A percentile compares a stretch with the other conserved stretches of the same genome.
phyloP scores from a whole-genome alignment of 140 eudicot genomes.

The Stevia rebaudiana region DNA sequence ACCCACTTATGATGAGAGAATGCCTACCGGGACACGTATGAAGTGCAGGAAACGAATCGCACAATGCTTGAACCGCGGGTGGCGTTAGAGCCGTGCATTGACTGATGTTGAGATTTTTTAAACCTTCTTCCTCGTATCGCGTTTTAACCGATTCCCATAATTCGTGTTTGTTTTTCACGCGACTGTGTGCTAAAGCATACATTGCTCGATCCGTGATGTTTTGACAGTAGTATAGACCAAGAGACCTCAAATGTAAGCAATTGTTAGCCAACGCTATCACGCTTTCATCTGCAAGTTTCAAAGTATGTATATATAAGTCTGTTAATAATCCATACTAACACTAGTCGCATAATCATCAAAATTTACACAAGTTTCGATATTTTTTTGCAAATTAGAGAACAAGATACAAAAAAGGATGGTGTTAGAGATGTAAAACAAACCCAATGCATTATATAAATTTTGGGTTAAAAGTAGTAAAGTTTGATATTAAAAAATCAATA shows the following conservation, averaged over 20 bases:
- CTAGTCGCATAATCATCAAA: too few relatives aligned
- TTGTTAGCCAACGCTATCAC: slow-evolving; percentile 83
- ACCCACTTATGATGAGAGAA: slow-evolving; percentile 88
- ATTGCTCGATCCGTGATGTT: slow-evolving; percentile 83
- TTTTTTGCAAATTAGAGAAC: neutral
- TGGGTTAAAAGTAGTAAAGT: neutral
- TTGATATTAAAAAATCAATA: slow-evolving; percentile 10
- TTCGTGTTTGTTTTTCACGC: slow-evolving; percentile 60
- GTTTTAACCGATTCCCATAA: slow-evolving; percentile 67
- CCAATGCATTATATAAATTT: neutral
- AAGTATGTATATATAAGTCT: too few relatives aligned
- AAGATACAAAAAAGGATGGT: neutral
- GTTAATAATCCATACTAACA: too few relatives aligned
- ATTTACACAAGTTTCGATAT: too few relatives aligned
- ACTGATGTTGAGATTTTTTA: slow-evolving; percentile 79
- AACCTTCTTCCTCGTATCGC: slow-evolving; percentile 67
- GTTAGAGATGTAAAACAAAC: neutral
- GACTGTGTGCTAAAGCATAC: slow-evolving; percentile 84
- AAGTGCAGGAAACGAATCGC: slow-evolving; percentile 82
- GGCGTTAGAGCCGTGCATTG: slow-evolving; percentile 98
- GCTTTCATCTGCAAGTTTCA: slow-evolving; percentile 60
- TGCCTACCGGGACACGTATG: slow-evolving; percentile 93
- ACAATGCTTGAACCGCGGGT: slow-evolving; percentile 90
- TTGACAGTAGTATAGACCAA: slow-evolving; percentile 85
- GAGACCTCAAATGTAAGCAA: slow-evolving; percentile 72